Base-by-base conservation (phyloP, 1,284 basidiomycete genomes). In the Cutaneotrichosporon curvatum region DNA sequence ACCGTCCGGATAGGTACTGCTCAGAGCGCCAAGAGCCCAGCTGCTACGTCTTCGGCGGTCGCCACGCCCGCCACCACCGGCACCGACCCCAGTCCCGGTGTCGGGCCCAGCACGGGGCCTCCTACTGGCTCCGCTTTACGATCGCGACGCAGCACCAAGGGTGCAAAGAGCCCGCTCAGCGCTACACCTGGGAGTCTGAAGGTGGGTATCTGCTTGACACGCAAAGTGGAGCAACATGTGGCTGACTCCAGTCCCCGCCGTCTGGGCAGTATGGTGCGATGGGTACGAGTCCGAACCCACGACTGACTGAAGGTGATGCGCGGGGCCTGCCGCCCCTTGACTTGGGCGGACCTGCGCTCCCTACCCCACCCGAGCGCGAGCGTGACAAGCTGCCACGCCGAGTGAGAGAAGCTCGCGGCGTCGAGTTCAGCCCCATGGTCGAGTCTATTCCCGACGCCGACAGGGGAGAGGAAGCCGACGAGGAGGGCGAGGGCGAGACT, bases 271-370 rank as follows among this genome's bases (percentile, higher is more conserved):
- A 65, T 43, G 67, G 67, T n/a, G 55, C 67, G 23, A 66, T 58
- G 5, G 51, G 53, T 2, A 45, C 46, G 1, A 62, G 55, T 40
- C 65, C 63, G n/a, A 30, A 30, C 4, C n/a, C n/a, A 7, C 43
- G 58, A 18, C 51, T 53, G 37, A 37, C 49, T 2, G 40, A 43
- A 36, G 49, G 32, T 16, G 32, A 34, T 14, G 14, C 9, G 9
- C 32, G 32, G 32, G 32, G 32, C 18, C 38, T 33, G 11, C 68
- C 68, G 1, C 63, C 65, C 2, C 59, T 70, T 2, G 65, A 70
- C 39, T 31, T 70, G 12, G 68, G 68, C 25, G 59, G 61, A 14
- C 57, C 60, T 1, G 48, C 32, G 31, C 48, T 40, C 9, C 9
- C 7, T 12, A 28, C 25, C 39, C 44, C 19, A 25, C 23, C 25